Conservation (phyloP, 352 stramenopile genomes). For the Globisporangium solare region DNA sequence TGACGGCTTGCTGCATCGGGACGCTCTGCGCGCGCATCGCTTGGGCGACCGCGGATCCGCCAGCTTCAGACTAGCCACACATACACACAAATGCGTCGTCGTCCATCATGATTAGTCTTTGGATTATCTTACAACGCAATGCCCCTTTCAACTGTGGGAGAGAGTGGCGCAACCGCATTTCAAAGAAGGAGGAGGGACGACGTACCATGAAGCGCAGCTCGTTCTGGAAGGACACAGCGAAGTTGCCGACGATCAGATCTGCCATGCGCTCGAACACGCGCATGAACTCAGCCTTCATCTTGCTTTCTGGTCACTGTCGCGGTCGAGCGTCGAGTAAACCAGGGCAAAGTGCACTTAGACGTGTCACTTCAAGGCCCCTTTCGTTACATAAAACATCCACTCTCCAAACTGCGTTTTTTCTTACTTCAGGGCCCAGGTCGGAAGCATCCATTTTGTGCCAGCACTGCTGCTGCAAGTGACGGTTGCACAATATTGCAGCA, state of each 20-base stretch:
- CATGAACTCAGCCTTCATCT: slow-evolving; percentile 65
- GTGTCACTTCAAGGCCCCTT: background rate
- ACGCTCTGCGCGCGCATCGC: slow-evolving; percentile 66
- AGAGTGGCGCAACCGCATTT: too few species aligned
- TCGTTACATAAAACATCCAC: background rate
- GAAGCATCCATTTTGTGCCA: background rate
- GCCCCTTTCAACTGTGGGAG: too few species aligned
- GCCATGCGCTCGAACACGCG: slow-evolving; percentile 57
- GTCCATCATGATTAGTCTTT: background rate
- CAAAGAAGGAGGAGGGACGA: background rate
- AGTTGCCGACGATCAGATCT: slow-evolving; percentile 77
- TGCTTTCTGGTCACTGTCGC: background rate
- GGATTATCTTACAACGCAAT: too few species aligned
- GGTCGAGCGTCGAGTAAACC: background rate
- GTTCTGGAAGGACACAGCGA: slow-evolving; percentile 80
- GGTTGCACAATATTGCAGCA: slow-evolving; percentile 3
- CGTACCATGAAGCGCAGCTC: slow-evolving; percentile 83
- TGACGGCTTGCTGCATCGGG: slow-evolving; percentile 66
- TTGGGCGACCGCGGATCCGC: slow-evolving; percentile 49
- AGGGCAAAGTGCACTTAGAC: background rate
- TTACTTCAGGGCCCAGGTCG: background rate
- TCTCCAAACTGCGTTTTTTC: too few species aligned
- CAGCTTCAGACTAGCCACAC: slow-evolving; percentile 49
- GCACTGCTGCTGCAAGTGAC: background rate
- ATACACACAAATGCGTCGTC: too few species aligned